Base-by-base conservation (phyloP, 192 early-diverging fungal species). In the Linnemannia elongata region DNA sequence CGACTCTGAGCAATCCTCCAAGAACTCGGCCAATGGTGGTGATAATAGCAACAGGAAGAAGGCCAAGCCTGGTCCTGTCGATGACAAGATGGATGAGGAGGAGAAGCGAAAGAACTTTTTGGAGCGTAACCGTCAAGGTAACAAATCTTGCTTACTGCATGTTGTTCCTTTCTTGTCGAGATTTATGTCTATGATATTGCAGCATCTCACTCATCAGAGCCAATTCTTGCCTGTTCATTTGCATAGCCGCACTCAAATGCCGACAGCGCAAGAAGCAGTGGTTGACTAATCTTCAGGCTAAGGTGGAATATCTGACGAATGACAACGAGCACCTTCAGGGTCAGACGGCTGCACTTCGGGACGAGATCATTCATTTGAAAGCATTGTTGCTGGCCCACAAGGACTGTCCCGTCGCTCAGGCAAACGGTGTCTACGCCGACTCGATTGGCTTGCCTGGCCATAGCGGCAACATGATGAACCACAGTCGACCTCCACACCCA, bases 211-310 rank as follows among this genome's bases (percentile, higher is more conserved):
- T 52, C 4, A 52, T 52, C 49, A 22, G 49, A 52, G 22, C 57
- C 69, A 72, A 1, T 42, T 45, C 42, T 20, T 39, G 63, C 41
- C 15, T 35, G 63, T 75, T 30, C 49, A 30, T 81, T 39, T 76
- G 35, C 17, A 35, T 85, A 90, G 97, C 97, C 54, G 97, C 97
- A 1, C 89, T 96, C 13, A 97, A 98, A 90, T 98, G 97, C 82
- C 93, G 97, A 38, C 96, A 96, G 82, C 94, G 96, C 75, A 98
- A 98, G 88, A 98, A 98, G 89, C 92, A 96, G 85, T 97, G 96
- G 96, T 90, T 98, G 35, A 89, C 93, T 70, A 93, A 95, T 77
- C 92, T 98, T 72, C 95, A 98, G 80, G 88, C 82, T 36, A 92
- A 92, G 76, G 91, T 93, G 24, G 91, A 93, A 71, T 92, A 90